Conservation (phyloP, 345 rosid species). For the Syzygium grande region DNA sequence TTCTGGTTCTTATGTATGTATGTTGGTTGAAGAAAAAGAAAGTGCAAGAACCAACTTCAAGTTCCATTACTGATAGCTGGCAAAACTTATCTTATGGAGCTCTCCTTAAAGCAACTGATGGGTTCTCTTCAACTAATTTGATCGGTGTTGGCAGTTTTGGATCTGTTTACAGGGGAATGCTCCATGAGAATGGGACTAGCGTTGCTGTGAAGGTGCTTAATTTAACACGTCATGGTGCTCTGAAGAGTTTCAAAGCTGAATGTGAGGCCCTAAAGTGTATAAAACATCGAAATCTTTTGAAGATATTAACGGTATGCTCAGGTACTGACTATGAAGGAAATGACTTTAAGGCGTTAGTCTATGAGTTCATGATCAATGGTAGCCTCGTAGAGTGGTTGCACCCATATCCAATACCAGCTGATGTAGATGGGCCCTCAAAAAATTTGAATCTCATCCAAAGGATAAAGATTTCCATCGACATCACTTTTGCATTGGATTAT, state of each 20-base stretch:
- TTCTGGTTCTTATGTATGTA: neutral
- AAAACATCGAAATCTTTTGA: neutral
- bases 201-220: neutral
- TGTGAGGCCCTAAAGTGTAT: neutral
- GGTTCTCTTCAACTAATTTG: neutral
- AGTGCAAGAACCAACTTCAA: neutral
- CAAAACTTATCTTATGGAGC: neutral
- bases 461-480: neutral
- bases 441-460: neutral
- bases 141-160: neutral
- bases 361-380: neutral
- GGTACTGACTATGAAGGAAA: too few relatives aligned
- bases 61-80: neutral
- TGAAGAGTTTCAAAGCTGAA: neutral
- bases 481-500: constrained; percentile 10
- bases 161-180: neutral
- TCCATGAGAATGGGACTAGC: neutral
- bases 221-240: neutral
- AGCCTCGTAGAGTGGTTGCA: neutral
- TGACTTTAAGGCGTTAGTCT: too few relatives aligned
- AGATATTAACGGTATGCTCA: too few relatives aligned
- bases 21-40: neutral
- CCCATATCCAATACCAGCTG: neutral
- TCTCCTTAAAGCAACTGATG: neutral
- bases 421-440: neutral